Evolutionary conservation across 225 moss, liverwort and hornwort genomes (phyloP).

Genomic region (Sphagnum contortum): DNA sequence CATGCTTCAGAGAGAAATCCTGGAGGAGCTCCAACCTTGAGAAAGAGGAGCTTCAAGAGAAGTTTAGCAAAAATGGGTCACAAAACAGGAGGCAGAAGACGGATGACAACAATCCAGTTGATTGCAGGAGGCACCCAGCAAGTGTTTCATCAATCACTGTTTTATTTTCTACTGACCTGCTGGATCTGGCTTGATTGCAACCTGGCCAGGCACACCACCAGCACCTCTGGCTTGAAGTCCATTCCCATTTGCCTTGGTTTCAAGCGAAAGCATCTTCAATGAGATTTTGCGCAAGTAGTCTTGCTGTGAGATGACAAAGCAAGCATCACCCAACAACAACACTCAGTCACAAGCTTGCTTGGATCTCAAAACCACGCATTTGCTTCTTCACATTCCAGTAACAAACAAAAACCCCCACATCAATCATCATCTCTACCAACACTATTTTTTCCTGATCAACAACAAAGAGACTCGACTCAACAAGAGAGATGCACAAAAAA

Average conservation of each 20-base stretch:
- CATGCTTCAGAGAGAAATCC: not conserved
- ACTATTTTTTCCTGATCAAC: too few relatives aligned
- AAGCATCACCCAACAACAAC: not conserved
- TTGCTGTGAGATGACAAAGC: constrained; percentile 26
- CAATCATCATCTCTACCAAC: too few relatives aligned
- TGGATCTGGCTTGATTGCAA: constrained; percentile 20
- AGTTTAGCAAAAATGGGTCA: too few relatives aligned
- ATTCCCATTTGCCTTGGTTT: constrained; percentile 37
- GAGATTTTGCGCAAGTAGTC: constrained; percentile 59
- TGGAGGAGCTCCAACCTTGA: too few relatives aligned
- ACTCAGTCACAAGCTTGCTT: not conserved
- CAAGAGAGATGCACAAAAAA: not conserved
- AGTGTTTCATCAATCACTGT: too few relatives aligned
- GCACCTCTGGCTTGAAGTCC: constrained; percentile 15
- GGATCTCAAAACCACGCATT: not conserved
- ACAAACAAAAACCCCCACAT: not conserved
- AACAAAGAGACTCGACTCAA: too few relatives aligned
- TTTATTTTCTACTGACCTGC: constrained; percentile 1
- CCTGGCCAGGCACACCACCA: constrained; percentile 8
- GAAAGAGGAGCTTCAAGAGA: too few relatives aligned
- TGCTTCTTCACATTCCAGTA: not conserved
- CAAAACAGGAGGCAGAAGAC: too few relatives aligned
- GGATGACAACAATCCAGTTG: too few relatives aligned
- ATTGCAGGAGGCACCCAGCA: too few relatives aligned
- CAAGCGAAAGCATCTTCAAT: constrained; percentile 53